These are phyloP conservation scores for Xylaria polymorpha DNA, from an alignment of 2,329 filamentous ascomycete species.

Conservation along the genomic window DNA sequence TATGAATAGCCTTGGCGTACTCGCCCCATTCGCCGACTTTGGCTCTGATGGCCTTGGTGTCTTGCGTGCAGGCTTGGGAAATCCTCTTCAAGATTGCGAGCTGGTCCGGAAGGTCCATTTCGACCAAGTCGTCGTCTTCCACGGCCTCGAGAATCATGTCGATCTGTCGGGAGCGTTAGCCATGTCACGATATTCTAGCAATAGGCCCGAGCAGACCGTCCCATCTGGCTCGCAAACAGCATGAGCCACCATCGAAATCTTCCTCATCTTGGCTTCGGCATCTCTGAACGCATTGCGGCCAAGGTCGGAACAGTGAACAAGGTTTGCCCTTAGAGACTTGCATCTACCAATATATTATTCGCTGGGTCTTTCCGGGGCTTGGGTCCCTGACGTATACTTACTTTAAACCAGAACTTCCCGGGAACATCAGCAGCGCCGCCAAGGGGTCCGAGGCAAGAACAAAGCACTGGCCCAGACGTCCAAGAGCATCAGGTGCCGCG, in stretches of 20 bases:
- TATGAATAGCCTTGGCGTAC: conserved; percentile 20
- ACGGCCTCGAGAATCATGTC: conserved; percentile 23
- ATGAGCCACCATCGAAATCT: conserved; percentile 2
- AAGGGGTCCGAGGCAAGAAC: conserved; percentile 21
- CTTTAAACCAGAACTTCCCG: no score
- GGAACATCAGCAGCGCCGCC: conserved; percentile 13
- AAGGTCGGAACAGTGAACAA: conserved; percentile 15
- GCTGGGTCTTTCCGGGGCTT: no score
- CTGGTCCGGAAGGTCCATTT: conserved; percentile 20
- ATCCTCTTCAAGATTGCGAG: conserved; percentile 9
- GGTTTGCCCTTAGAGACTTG: conserved; percentile 10
- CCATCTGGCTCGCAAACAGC: conserved; percentile 12
- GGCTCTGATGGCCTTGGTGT: conserved; percentile 15
- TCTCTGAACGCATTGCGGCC: conserved; percentile 17
- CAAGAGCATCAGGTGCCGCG: conserved; percentile 18
- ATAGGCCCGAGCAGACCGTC: no score
- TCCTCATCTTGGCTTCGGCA: conserved; percentile 16
- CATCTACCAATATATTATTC: conserved; percentile 18
- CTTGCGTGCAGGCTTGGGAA: conserved; percentile 2
- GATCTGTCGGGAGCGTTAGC: no score
- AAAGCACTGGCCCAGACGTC: conserved; percentile 24
- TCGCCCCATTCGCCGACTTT: conserved; percentile 14
- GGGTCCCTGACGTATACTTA: no score
- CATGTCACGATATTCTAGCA: no score
- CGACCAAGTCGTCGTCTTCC: conserved; percentile 19